Percentiles rank a stretch among this genome's conserved stretches.
phyloP scores from a whole-genome alignment of 2,329 filamentous ascomycete genomes.

The Nannizziopsis barbatae region DNA sequence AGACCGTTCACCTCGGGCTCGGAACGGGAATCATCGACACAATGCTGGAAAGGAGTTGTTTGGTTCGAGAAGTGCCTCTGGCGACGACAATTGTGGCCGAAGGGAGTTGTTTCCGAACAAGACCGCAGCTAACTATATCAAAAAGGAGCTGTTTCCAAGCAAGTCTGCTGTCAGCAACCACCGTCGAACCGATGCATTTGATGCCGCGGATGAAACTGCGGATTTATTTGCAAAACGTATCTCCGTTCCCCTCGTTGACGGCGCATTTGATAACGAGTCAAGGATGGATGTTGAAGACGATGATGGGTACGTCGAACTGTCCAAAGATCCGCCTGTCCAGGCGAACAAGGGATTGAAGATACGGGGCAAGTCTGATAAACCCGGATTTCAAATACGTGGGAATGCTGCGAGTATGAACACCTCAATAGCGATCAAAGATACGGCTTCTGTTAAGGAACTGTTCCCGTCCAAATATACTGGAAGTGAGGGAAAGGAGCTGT shows the following conservation, averaged over 20 bases:
- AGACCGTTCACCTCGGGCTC: conserved; percentile 29
- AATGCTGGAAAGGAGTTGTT: conserved; percentile 51
- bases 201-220: conserved; percentile 45
- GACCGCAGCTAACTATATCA: conserved; percentile 32
- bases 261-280: conserved; percentile 16
- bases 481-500: conserved; percentile 60
- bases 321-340: conserved; percentile 25
- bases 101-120: conserved; percentile 41
- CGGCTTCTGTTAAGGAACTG: conserved; percentile 53
- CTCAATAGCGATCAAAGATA: conserved; percentile 59
- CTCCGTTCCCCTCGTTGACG: conserved; percentile 41
- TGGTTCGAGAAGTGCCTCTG: conserved; percentile 15
- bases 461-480: conserved; percentile 51
- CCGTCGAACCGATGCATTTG: conserved; percentile 42
- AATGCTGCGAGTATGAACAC: conserved; percentile 25
- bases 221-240: conserved; percentile 43
- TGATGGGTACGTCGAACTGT: conserved; percentile 30
- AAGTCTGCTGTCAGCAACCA: conserved; percentile 34
- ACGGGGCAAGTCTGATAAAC: conserved; percentile 44
- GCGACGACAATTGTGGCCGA: conserved; percentile 21
- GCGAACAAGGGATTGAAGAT: conserved; percentile 44
- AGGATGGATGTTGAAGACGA: conserved; percentile 8
- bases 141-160: conserved; percentile 50
- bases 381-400: conserved; percentile 31
- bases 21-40: conserved; percentile 24